Percentiles rank a stretch among this genome's conserved stretches.
These are phyloP conservation scores for Penicillium egyptiacum DNA, from an alignment of 495 filamentous ascomycete genomes.

Conservation along the genomic window DNA sequence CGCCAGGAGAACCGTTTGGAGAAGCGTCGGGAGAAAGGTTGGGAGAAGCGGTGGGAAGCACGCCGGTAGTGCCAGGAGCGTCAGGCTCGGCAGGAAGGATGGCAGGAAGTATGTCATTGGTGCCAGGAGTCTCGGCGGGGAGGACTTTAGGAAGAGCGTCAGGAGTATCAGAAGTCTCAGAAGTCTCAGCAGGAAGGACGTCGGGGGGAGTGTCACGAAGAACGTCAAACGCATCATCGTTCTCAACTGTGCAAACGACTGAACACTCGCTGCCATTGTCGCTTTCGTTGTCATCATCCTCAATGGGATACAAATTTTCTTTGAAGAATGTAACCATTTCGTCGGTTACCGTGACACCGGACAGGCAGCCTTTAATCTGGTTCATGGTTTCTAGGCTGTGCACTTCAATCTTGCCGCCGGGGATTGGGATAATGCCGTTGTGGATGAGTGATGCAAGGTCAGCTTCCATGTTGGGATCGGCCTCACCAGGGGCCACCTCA, in stretches of 20 bases:
- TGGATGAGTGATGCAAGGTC: background rate
- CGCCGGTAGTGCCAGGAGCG: too few species aligned
- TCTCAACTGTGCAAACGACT: background rate
- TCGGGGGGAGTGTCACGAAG: background rate
- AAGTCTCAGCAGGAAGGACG: too few species aligned
- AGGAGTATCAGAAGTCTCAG: too few species aligned
- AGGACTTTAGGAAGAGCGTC: background rate
- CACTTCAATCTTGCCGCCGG: background rate
- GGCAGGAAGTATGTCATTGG: too few species aligned
- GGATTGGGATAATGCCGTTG: background rate
- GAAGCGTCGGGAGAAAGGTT: too few species aligned
- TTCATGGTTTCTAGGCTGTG: background rate
- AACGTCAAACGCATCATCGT: background rate
- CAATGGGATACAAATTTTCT: background rate
- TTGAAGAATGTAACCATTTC: background rate
- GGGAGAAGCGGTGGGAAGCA: background rate
- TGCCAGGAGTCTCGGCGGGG: too few species aligned
- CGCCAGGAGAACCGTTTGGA: too few species aligned
- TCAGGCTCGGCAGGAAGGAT: too few species aligned
- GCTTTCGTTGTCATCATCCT: background rate
- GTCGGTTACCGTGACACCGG: background rate
- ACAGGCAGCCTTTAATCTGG: background rate
- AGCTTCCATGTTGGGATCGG: background rate
- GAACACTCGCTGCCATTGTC: background rate
- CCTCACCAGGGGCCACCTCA: background rate